Evolutionary conservation across 139 green algal species (phyloP), one percentile per base, ranked within the genome.

Genomic region (Coccomyxa sp.): DNA sequence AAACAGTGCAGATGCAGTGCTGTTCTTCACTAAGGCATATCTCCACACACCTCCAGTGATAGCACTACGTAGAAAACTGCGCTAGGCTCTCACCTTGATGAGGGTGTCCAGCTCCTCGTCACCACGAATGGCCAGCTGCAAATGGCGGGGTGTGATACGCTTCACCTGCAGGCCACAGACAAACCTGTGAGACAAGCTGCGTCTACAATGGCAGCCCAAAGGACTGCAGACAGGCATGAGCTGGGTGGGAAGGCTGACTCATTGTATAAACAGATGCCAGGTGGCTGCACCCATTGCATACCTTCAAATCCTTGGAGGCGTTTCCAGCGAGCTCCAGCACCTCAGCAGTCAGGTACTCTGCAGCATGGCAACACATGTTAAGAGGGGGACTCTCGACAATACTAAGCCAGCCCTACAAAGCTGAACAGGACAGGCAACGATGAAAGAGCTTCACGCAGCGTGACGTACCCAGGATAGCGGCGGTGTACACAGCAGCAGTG

Each of bases 81-180:
- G 50, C 18, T 22, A 22, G 18, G 55, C 14, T 24, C 83, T 35
- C 76, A 93, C 89, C 95, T 99, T 99, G 88, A 99, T 99, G 68
- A 99, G 93, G 7, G 95, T 99, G 83, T 99, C 96, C 78, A 99
- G 87, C 92, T 99, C 96, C 85, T 99, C 96, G 79, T 99, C 96
- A 89, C 96, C 96, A 40, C 96, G 92, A 83, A 99, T 99, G 68
- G 96, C 96, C 18, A 99, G 91, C 90, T 99, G 96, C 80, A 99
- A 90, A 83, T 99, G 96, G 58, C 96, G 91, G 18, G 96, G 96
- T 7, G 96, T 98, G 86, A 99, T 99, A 90, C 96, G 95, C 90
- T 99, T 99, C 80, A 98, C 94, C 90, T 95, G 86, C 64, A 72
- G 18, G 6, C 24, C 27, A 72, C 29, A 72, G 24, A 22, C 27